These are phyloP conservation scores for Mediolabrus comicus DNA, from an alignment of 108 stramenopile species.

Conservation along the genomic window DNA sequence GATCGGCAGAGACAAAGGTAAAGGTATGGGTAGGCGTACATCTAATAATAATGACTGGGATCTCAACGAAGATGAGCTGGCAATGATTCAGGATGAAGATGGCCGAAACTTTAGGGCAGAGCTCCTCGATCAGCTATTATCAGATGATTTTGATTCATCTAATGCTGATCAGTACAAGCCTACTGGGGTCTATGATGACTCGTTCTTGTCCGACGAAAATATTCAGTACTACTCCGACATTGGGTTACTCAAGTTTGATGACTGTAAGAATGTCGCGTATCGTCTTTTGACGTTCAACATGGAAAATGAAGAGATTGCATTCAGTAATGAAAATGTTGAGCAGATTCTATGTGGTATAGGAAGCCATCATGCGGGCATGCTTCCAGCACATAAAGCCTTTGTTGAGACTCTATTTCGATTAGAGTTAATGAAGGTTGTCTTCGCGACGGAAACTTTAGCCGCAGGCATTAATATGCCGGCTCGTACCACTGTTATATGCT, in stretches of 20 bases:
- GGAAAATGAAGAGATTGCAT: conserved; percentile 77
- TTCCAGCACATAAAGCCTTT: conserved; percentile 90
- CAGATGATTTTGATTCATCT: conserved; percentile 36
- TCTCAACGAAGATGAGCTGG: conserved; percentile 26
- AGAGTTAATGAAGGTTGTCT: conserved; percentile 87
- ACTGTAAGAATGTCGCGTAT: conserved; percentile 61
- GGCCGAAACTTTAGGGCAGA: conserved; percentile 68
- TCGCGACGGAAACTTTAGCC: conserved; percentile 94
- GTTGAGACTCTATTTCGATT: conserved; percentile 84
- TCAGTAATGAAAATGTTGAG: conserved; percentile 54
- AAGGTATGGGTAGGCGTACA: conserved; percentile 35
- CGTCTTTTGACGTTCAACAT: conserved; percentile 72
- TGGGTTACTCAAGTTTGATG: conserved; percentile 65
- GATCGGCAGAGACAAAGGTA: conserved; percentile 19
- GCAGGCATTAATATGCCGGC: conserved; percentile 93
- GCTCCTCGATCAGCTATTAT: conserved; percentile 43
- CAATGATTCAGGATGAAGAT: conserved; percentile 50
- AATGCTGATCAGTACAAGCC: conserved; percentile 6
- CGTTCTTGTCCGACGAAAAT: conserved; percentile 57
- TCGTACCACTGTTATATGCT: conserved; percentile 85
- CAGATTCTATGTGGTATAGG: conserved; percentile 80
- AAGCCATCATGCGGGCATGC: conserved; percentile 90
- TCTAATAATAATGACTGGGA: conserved; percentile 30
- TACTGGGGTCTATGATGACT: conserved; percentile 32
- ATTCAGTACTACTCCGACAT: conserved; percentile 59